These are phyloP conservation scores for Paracoccidioides brasiliensis DNA, from an alignment of 2,329 filamentous ascomycete genomes.

Conservation along the genomic window DNA sequence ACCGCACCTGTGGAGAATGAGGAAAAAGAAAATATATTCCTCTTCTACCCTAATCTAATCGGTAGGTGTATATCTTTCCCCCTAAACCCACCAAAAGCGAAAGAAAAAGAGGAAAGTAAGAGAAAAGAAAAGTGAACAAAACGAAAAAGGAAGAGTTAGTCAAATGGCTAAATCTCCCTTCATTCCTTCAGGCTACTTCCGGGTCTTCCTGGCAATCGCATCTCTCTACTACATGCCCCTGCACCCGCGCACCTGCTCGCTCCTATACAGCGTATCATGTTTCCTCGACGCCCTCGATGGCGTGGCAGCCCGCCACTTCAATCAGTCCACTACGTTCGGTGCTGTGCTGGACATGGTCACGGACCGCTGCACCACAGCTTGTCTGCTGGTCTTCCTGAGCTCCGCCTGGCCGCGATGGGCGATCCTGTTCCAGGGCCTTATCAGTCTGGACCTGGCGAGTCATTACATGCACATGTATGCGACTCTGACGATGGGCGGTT, in stretches of 20 bases:
- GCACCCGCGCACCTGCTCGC: conserved; percentile 86
- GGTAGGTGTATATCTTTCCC: conserved; percentile 38
- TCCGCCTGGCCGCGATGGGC: conserved; percentile 91
- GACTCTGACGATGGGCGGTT: conserved; percentile 74
- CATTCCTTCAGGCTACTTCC: conserved; percentile 49
- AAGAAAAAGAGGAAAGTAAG: background rate
- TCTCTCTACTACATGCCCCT: conserved; percentile 99
- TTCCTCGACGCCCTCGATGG: conserved; percentile 92
- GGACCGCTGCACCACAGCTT: conserved; percentile 91
- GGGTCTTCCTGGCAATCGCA: conserved; percentile 69
- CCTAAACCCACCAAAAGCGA: background rate
- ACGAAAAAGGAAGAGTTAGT: no score
- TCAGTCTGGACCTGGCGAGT: conserved; percentile 82
- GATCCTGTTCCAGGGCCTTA: conserved; percentile 85
- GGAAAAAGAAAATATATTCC: conserved; percentile 59
- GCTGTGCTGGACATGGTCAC: conserved; percentile 99
- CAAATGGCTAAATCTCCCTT: background rate
- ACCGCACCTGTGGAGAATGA: conserved; percentile 7
- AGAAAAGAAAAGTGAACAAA: no score
- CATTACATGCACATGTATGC: conserved; percentile 99
- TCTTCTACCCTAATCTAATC: conserved; percentile 72
- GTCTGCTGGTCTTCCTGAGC: conserved; percentile 84
- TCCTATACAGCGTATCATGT: conserved; percentile 80
- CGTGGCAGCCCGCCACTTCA: conserved; percentile 71
- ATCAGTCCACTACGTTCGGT: conserved; percentile 90